Evolutionary conservation across 202 grass and related monocot genomes (phyloP), one percentile per base, ranked within the genome.

Genomic region (Musa balbisiana): DNA sequence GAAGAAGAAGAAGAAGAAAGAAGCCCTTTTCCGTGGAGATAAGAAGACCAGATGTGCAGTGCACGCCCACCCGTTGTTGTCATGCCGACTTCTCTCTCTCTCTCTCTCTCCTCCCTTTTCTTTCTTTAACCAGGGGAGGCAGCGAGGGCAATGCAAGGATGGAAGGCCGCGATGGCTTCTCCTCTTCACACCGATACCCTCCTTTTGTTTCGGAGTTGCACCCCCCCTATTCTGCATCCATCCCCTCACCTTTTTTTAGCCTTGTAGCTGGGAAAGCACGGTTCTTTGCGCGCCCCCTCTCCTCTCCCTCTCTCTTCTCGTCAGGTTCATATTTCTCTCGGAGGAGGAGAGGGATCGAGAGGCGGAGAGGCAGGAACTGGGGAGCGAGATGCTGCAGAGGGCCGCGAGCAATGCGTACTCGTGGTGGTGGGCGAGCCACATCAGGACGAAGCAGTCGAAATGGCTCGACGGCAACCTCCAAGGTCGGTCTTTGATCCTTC

Each of bases 401-500:
- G 63, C 63, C 14, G 63, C 63, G 10, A 65, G 63, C 63, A 65
- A 65, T 11, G 63, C 63, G 2, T 65, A 65, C 63, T 65, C 63
- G 10, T 65, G 63, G 63, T 65, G 63, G 63, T 24, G 63, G 26
- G 63, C 63, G 63, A 65, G 63, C n/a, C 63, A 65, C 63, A 29
- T 65, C 24, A 24, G 63, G 23, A 12, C 63, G 6, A 65, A 27
- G 63, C 63, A 65, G 14, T 65, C 63, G 26, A 65, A 65, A 65
- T 65, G 63, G 63, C 63, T 65, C 63, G 63, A 65, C 63, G 26
- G 13, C 63, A 65, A 65, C 63, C 63, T 65, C 63, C 23, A 65
- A 26, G 63, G 63, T 13, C 8, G 2, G 63, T 65, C 5, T 65
- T 65, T 13, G 22, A 8, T 64, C 23, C 21, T 12, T 27, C 9